These are phyloP conservation scores for Alternaria viburni DNA, from an alignment of 2,329 filamentous ascomycete genomes.

Conservation along the genomic window DNA sequence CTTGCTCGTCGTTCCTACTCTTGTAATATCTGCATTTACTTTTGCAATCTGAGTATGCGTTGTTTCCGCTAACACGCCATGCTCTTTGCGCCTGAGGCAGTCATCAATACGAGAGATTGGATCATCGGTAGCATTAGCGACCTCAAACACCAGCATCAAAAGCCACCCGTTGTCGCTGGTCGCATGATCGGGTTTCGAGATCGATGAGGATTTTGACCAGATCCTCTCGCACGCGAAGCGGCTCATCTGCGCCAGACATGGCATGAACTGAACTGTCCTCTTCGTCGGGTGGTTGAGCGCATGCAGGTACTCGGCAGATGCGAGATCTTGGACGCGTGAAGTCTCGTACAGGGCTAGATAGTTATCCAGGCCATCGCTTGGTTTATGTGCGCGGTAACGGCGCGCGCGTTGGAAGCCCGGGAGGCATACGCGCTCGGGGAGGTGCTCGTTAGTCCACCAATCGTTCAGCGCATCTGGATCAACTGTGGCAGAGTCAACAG, in stretches of 20 bases:
- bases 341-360: constrained; percentile 20
- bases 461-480: constrained; percentile 19
- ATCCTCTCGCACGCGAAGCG: constrained; percentile 16
- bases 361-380: neutral
- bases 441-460: constrained; percentile 28
- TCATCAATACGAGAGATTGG: neutral
- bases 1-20: constrained; percentile 12
- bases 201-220: neutral
- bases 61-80: neutral
- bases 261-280: constrained; percentile 21
- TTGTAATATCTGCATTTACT: constrained; percentile 8
- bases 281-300: constrained; percentile 16
- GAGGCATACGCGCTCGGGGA: constrained; percentile 20
- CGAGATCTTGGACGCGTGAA: constrained; percentile 5
- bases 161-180: neutral
- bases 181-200: neutral
- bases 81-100: neutral
- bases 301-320: constrained; percentile 12
- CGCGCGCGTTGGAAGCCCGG: constrained; percentile 21
- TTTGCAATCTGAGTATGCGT: neutral
- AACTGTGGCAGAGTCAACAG: constrained; percentile 5
- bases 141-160: constrained; percentile 1
- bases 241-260: constrained; percentile 15
- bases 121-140: neutral
- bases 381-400: constrained; percentile 8